Base-by-base conservation (phyloP, 176 grass and related monocot species). In the Rhynchospora tenuis region DNA sequence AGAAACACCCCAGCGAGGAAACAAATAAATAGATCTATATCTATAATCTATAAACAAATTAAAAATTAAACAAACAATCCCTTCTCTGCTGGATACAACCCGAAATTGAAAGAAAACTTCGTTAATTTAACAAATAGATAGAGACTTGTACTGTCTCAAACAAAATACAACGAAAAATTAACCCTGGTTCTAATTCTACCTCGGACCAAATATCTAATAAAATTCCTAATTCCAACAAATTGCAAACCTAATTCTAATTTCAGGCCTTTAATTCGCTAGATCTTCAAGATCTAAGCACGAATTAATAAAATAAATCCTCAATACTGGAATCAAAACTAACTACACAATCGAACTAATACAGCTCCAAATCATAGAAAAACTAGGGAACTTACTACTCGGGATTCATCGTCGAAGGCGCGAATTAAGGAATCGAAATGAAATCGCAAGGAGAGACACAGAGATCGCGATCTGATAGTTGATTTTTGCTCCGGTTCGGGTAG, bases 331-430 rank as follows among this genome's bases (percentile, higher is more conserved):
- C 28, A 24, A 46, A 76, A 16, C 29, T 76, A 61, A 77, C 28
- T 7, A 26, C 26, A 31, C 66, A 56, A 71, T 27, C 6, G 3
- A 13, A 79, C 54, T 44, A 72, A 67, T 71, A 28, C 22, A 55
- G 17, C 28, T 86, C 11, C n/a, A 9, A 71, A 17, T 38, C 42
- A 83, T 14, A 85, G 67, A 81, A 61, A 86, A 52, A 60, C 16
- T 56, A 13, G 17, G 83, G 48, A 57, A 67, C 87, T 89, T 86
- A 91, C 87, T 91, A 89, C 90, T 91, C 90, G 16, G 90, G 87
- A 81, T 86, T 91, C 90, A 91, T 91, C 80, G 83, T 61, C 84
- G 33, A 73, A 56, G 14, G 17, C 16, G 61, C 2, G 22, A 65
- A 52, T 50, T 33, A 51, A 74, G 27, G 2, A 7, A 42, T 3